phyloP scores from a whole-genome alignment of 139 green algal species.

The Zygnema circumcarinatum region DNA sequence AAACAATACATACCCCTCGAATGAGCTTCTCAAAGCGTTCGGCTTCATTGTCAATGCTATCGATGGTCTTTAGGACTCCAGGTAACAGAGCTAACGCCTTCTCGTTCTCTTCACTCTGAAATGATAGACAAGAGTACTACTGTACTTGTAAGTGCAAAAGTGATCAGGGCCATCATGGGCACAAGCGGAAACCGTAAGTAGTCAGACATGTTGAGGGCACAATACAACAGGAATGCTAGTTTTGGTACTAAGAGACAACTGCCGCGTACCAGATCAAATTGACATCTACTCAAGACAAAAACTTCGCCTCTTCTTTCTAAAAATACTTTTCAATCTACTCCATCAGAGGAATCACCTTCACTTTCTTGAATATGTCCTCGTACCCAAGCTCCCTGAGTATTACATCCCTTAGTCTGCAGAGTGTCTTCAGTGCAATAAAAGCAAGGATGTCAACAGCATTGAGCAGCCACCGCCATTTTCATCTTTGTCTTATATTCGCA shows the following conservation, averaged over 20 bases:
- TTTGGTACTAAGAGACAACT: too few relatives aligned
- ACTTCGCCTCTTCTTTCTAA: too few relatives aligned
- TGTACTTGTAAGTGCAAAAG: not conserved
- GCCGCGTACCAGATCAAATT: too few relatives aligned
- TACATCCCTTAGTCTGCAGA: conserved; percentile 57
- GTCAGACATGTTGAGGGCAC: not conserved
- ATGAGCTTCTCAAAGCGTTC: conserved; percentile 55
- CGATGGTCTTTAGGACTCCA: conserved; percentile 51
- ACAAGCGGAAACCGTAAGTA: not conserved
- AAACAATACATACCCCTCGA: conserved; percentile 39
- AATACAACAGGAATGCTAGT: not conserved
- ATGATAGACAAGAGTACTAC: conserved; percentile 76
- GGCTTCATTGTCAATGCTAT: conserved; percentile 32
- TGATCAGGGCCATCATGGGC: not conserved
- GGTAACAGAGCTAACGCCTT: conserved; percentile 73
- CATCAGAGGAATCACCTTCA: conserved; percentile 51
- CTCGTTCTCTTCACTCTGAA: conserved; percentile 80
- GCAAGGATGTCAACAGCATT: too few relatives aligned
- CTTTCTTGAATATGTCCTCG: conserved; percentile 61
- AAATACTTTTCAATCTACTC: too few relatives aligned
- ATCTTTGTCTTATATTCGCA: too few relatives aligned
- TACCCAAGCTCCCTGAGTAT: conserved; percentile 61
- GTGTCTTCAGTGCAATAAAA: conserved; percentile 27
- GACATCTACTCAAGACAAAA: too few relatives aligned
- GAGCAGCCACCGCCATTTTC: too few relatives aligned